Percentiles rank a stretch among this genome's conserved stretches.
phyloP scores from a whole-genome alignment of 1,284 basidiomycete genomes.

The Leucoagaricus sp. region DNA sequence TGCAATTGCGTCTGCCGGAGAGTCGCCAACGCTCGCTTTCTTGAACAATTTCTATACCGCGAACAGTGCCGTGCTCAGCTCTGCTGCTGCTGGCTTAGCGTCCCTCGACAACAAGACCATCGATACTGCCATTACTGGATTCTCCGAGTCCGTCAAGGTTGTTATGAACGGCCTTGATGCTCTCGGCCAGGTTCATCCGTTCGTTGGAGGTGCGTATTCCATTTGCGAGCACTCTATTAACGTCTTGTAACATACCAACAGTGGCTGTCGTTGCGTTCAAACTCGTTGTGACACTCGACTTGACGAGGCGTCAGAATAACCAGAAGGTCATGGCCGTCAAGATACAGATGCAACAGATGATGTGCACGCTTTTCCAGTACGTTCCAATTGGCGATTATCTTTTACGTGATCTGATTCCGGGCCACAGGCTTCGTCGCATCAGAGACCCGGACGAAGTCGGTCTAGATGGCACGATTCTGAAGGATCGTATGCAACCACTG shows the following conservation, averaged over 20 bases:
- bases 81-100: background rate
- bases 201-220: slow-evolving; percentile 4
- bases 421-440: slow-evolving; percentile 22
- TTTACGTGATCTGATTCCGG: background rate
- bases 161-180: slow-evolving; percentile 12
- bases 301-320: slow-evolving; percentile 45
- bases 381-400: slow-evolving; percentile 17
- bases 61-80: background rate
- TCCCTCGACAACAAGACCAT: slow-evolving; percentile 11
- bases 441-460: slow-evolving; percentile 19
- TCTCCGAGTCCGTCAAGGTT: slow-evolving; percentile 9
- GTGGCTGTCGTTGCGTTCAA: slow-evolving; percentile 48
- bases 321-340: slow-evolving; percentile 42
- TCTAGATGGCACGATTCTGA: slow-evolving; percentile 21
- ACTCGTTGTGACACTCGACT: slow-evolving; percentile 41
- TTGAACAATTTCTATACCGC: slow-evolving; percentile 3
- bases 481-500: slow-evolving; percentile 13
- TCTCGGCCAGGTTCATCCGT: slow-evolving; percentile 9
- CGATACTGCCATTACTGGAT: slow-evolving; percentile 7
- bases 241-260: slow-evolving; percentile 16
- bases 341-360: slow-evolving; percentile 47
- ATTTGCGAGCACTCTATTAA: background rate
- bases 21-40: background rate
- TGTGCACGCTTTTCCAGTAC: slow-evolving; percentile 42
- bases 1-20: background rate